Percentiles rank a stretch among this genome's conserved stretches.
Evolutionary conservation across 164 flowering plant species (phyloP).

Genomic region (Cinnamomum chago): DNA sequence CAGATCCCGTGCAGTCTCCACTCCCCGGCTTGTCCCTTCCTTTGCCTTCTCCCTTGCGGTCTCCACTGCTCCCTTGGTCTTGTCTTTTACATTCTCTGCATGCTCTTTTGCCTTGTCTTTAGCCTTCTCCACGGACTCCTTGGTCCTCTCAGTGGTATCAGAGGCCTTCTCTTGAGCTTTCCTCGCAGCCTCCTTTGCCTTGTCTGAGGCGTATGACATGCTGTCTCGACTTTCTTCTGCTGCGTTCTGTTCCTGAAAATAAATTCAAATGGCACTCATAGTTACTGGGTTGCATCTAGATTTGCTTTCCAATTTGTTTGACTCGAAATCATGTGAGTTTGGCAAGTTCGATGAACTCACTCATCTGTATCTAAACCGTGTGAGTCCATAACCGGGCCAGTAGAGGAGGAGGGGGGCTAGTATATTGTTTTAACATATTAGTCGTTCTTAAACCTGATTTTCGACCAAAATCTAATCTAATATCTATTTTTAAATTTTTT

Average conservation of each 20-base stretch:
- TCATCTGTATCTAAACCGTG: background rate
- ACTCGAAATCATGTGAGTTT: background rate
- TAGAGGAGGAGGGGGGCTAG: too few relatives aligned
- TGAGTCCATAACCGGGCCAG: too few relatives aligned
- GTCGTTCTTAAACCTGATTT: too few relatives aligned
- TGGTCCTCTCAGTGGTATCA: background rate
- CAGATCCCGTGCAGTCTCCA: conserved; percentile 5
- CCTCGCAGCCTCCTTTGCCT: conserved; percentile 14
- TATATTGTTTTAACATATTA: too few relatives aligned
- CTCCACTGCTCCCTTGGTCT: conserved; percentile 2
- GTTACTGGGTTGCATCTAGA: background rate
- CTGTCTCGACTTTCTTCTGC: conserved; percentile 9
- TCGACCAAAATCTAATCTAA: too few relatives aligned
- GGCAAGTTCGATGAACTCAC: background rate
- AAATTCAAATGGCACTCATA: background rate
- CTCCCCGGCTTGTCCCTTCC: background rate
- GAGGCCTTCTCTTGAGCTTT: background rate
- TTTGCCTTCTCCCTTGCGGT: background rate
- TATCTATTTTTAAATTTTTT: too few relatives aligned
- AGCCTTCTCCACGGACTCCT: background rate
- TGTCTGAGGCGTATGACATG: background rate
- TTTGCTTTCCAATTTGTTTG: background rate
- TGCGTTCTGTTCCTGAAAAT: conserved; percentile 22
- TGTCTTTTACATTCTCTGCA: background rate
- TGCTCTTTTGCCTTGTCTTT: conserved; percentile 8